phyloP scores from a whole-genome alignment of 345 rosid genomes.

The Psidium friedrichsthalianum region DNA sequence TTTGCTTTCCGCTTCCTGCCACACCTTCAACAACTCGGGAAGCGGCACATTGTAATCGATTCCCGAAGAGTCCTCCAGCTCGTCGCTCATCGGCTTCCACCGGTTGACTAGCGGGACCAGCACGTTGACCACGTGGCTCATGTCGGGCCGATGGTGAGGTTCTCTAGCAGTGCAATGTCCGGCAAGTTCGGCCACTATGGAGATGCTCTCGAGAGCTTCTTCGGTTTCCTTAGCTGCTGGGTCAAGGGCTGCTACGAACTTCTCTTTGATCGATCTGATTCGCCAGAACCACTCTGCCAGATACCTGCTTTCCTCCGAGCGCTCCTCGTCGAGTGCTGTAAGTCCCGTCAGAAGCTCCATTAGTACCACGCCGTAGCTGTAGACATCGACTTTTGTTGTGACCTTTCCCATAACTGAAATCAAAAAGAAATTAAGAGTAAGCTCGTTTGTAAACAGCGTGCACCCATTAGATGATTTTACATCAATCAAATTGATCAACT shows the following conservation, averaged over 20 bases:
- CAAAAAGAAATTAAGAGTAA: background rate
- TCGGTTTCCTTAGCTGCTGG: constrained; percentile 8
- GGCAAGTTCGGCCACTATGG: constrained; percentile 27
- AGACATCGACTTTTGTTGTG: constrained; percentile 40
- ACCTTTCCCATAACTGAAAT: constrained; percentile 42
- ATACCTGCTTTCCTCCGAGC: constrained; percentile 36
- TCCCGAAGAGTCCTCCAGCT: constrained; percentile 11
- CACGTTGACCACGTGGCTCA: constrained; percentile 35
- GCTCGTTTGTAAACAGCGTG: background rate
- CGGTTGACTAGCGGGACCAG: constrained; percentile 30
- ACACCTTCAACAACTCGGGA: constrained; percentile 31
- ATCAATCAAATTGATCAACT: background rate
- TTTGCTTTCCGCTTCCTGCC: constrained; percentile 29
- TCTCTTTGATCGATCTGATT: constrained; percentile 27
- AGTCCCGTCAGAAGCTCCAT: constrained; percentile 42
- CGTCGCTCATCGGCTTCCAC: constrained; percentile 27
- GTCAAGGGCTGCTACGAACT: constrained; percentile 24
- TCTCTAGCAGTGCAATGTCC: constrained; percentile 44
- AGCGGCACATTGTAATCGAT: constrained; percentile 27
- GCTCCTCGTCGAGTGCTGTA: constrained; percentile 32
- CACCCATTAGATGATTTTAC: background rate
- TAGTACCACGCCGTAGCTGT: constrained; percentile 40
- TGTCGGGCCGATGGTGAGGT: constrained; percentile 40
- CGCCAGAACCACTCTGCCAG: constrained; percentile 44
- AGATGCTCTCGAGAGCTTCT: constrained; percentile 24